Evolutionary conservation across 352 stramenopile genomes (phyloP).

Genomic region (Aphanomyces astaci): DNA sequence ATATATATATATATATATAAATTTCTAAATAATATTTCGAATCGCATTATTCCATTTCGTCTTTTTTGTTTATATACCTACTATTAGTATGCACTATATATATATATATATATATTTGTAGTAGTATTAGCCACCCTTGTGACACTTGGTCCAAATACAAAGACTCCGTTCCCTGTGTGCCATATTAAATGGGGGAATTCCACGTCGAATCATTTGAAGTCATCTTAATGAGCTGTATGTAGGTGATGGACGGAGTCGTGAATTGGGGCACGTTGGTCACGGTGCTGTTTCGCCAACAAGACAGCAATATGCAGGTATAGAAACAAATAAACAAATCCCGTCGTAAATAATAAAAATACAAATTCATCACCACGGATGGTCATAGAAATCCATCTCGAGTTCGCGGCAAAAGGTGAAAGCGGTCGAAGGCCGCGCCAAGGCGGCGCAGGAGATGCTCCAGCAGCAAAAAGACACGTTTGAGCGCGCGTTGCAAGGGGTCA

Average conservation of each 20-base stretch:
- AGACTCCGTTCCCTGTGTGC: too few species aligned
- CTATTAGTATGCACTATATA: too few species aligned
- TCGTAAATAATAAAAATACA: too few species aligned
- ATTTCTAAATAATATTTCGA: too few species aligned
- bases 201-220: not conserved
- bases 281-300: conserved; percentile 39
- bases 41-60: too few species aligned
- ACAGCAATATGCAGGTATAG: conserved; percentile 27
- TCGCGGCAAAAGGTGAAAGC: conserved; percentile 41
- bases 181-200: too few species aligned
- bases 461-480: conserved; percentile 64
- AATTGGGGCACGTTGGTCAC: conserved; percentile 49
- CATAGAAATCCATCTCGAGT: conserved; percentile 33
- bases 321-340: too few species aligned
- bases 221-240: not conserved
- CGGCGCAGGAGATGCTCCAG: conserved; percentile 42
- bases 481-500: conserved; percentile 43
- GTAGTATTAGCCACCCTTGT: too few species aligned
- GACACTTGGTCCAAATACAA: too few species aligned
- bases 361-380: not conserved
- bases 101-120: too few species aligned
- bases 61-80: too few species aligned
- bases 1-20: too few species aligned
- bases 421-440: conserved; percentile 51
- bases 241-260: conserved; percentile 36